Conservation (phyloP, 2,329 filamentous ascomycete genomes). For the Beauveria rudraprayagi region DNA sequence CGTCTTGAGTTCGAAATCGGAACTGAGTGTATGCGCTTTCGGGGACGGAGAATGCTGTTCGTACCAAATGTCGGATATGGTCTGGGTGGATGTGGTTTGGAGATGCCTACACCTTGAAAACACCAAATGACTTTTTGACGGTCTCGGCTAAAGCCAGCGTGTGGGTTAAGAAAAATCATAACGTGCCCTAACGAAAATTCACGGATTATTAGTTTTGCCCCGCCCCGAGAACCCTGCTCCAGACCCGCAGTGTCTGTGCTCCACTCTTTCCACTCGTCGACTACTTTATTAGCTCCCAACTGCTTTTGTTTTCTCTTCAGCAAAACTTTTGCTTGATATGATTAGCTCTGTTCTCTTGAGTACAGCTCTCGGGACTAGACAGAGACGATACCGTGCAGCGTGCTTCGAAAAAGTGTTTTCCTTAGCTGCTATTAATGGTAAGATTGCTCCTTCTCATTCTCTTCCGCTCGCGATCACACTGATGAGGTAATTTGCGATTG, state of each 20-base stretch:
- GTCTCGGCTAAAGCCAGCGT: slow-evolving; percentile 27
- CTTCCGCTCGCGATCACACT: slow-evolving; percentile 31
- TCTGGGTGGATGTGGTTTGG: slow-evolving; percentile 14
- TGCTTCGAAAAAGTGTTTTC: background rate
- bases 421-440: slow-evolving; percentile 20
- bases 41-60: slow-evolving; percentile 6
- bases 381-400: background rate
- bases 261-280: background rate
- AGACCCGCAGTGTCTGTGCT: background rate
- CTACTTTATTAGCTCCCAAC: background rate
- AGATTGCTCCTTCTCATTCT: slow-evolving; percentile 14
- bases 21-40: slow-evolving; percentile 1
- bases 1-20: background rate
- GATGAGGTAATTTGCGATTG: slow-evolving; percentile 99
- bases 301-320: background rate
- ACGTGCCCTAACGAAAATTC: slow-evolving; percentile 34
- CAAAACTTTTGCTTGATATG: too few relatives aligned
- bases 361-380: background rate
- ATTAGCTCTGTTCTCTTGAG: background rate
- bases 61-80: slow-evolving; percentile 15
- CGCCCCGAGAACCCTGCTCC: background rate
- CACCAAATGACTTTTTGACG: slow-evolving; percentile 34
- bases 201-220: slow-evolving; percentile 24
- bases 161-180: slow-evolving; percentile 32
- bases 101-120: slow-evolving; percentile 27